A percentile compares a stretch with the other conserved stretches of the same genome.
These are phyloP conservation scores for Pulveroboletus sp. DNA, from an alignment of 768 basidiomycete species.

Conservation along the genomic window DNA sequence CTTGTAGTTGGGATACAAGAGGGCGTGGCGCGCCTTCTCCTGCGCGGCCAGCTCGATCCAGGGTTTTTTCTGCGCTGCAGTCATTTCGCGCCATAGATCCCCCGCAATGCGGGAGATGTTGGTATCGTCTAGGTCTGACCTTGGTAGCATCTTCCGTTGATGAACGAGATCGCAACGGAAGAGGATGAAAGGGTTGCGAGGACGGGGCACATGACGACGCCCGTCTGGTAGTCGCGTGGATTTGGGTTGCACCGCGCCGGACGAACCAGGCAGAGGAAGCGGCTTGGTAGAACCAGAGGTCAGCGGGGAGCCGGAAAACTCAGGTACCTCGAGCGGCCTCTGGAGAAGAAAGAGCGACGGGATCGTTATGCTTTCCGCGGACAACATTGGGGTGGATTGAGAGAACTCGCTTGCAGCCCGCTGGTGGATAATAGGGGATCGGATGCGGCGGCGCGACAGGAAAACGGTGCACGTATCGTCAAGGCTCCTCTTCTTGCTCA, in stretches of 20 bases:
- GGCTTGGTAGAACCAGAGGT: slow-evolving; percentile 6
- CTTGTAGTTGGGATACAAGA: slow-evolving; percentile 42
- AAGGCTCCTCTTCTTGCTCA: slow-evolving; percentile 27
- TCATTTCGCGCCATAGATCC: slow-evolving; percentile 60
- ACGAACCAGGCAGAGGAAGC: slow-evolving; percentile 27
- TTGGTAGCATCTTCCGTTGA: slow-evolving; percentile 51
- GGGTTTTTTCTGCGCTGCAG: slow-evolving; percentile 39
- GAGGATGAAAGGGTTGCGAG: slow-evolving; percentile 76
- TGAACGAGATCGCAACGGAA: slow-evolving; percentile 72
- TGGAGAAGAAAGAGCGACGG: slow-evolving; percentile 10
- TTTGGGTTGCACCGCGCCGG: slow-evolving; percentile 16
- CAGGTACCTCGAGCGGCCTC: slow-evolving; percentile 5
- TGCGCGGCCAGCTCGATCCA: slow-evolving; percentile 49
- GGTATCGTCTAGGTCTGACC: slow-evolving; percentile 60
- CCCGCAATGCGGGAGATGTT: slow-evolving; percentile 68
- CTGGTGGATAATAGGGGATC: slow-evolving; percentile 7
- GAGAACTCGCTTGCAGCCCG: slow-evolving; percentile 10
- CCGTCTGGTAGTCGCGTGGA: slow-evolving; percentile 15
- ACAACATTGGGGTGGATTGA: slow-evolving; percentile 2
- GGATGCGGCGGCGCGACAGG: slow-evolving; percentile 19
- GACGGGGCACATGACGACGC: slow-evolving; percentile 58
- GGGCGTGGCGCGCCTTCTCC: slow-evolving; percentile 44
- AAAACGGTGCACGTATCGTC: slow-evolving; percentile 31
- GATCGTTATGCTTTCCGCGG: slow-evolving; percentile 7
- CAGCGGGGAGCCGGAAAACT: not conserved